Evolutionary conservation across 2,329 filamentous ascomycete species (phyloP), one percentile per base, ranked within the genome.

Genomic region (Fusarium praegraminearum): DNA sequence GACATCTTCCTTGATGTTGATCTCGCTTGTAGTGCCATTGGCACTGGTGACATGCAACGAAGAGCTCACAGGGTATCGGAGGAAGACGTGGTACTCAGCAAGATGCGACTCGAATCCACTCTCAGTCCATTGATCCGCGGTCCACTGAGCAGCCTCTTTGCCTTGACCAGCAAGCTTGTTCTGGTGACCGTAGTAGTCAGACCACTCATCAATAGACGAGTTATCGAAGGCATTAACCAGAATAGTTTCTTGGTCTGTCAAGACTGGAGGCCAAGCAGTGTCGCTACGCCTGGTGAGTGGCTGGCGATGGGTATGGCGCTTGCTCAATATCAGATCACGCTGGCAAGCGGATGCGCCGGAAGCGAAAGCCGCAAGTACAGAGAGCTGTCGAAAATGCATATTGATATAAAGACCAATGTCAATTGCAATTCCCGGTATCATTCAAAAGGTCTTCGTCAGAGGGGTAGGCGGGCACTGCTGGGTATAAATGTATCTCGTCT

Each of bases 1-100:
- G 2, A 91, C 85, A 70, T 93, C 90, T 78, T 96, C 92, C 71
- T 91, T 89, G 52, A 95, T 78, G 7, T 84, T 87, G 3, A 92
- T 91, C 72, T 91, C 87, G 50, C 85, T 90, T 9, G 83, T 85
- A 38, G 89, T 76, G 1, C 82, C 81, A 49, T 80, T 78, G 2
- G 78, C 59, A 22, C 76, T 76, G 0, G 77, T 78, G 7, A 82
- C 69, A 9, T 75, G 76, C 35, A 91, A 72, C 0, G 85, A 83
- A 47, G 89, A 86, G 40, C 83, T 84, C 9, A 88, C 75, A 0
- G 89, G 89, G 60, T 90, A 90, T 56, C 87, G 88, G 44, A 90
- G 77, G 65, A 88, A 90, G 12, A 88, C 82, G 53, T 89, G 84
- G 67, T 89, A 90, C 26, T 86, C 78, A 1, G 82, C 71, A 1